Conservation (phyloP, 2,329 filamentous ascomycete species). For the Ceratocystiopsis minuta region DNA sequence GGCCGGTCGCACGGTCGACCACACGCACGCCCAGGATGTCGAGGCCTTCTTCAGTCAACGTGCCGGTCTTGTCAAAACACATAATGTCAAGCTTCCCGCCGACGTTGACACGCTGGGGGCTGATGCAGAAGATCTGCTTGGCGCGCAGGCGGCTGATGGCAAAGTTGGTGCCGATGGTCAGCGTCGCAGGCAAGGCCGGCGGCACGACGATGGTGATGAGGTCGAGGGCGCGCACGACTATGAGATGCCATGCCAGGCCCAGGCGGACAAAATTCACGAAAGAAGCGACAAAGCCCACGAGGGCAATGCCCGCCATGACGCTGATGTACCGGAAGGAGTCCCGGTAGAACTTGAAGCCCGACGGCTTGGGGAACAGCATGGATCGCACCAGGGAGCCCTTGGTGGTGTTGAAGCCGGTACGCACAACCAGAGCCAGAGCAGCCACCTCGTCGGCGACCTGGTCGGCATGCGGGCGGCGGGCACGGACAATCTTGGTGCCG, state of each 20-base stretch:
- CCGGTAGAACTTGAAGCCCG: slow-evolving; percentile 94
- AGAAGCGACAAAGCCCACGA: slow-evolving; percentile 75
- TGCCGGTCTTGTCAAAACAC: slow-evolving; percentile 99
- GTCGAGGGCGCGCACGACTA: slow-evolving; percentile 81
- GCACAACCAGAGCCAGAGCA: slow-evolving; percentile 75
- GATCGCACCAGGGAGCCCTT: slow-evolving; percentile 91
- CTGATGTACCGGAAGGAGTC: slow-evolving; percentile 97
- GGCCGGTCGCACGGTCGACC: slow-evolving; percentile 40
- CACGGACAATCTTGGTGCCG: slow-evolving; percentile 87
- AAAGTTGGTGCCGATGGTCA: slow-evolving; percentile 95
- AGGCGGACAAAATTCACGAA: slow-evolving; percentile 86
- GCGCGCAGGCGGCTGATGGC: slow-evolving; percentile 70
- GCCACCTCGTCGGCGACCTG: slow-evolving; percentile 66
- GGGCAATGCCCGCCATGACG: slow-evolving; percentile 79
- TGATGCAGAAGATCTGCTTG: slow-evolving; percentile 93
- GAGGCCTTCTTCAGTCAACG: slow-evolving; percentile 84
- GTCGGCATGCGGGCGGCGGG: slow-evolving; percentile 71
- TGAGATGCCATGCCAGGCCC: slow-evolving; percentile 69
- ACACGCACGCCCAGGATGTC: slow-evolving; percentile 82
- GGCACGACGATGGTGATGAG: slow-evolving; percentile 96
- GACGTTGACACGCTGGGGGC: slow-evolving; percentile 90
- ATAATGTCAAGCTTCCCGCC: slow-evolving; percentile 90
- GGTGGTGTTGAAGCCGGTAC: slow-evolving; percentile 93
- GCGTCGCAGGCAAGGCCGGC: slow-evolving; percentile 78
- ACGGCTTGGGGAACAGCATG: slow-evolving; percentile 97